Conservation (phyloP, 257 asterid genomes). For the Fraxinus excelsior region DNA sequence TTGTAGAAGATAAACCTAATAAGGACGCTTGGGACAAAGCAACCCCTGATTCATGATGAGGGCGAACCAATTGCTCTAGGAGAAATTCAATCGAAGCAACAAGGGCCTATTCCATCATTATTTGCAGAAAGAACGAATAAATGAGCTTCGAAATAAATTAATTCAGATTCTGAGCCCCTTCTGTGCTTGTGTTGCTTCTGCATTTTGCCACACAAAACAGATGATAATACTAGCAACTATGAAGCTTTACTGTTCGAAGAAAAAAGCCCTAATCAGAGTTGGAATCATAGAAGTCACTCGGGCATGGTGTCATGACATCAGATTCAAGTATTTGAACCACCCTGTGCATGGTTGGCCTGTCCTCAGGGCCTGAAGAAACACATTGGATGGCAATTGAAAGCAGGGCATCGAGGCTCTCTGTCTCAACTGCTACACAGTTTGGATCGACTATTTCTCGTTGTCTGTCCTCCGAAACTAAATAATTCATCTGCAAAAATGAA, state of each 20-base stretch:
- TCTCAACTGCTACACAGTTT: slow-evolving; percentile 72
- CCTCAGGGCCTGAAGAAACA: slow-evolving; percentile 79
- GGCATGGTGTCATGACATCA: slow-evolving; percentile 90
- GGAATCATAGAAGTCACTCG: slow-evolving; percentile 92
- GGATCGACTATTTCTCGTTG: slow-evolving; percentile 81
- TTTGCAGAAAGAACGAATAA: slow-evolving; percentile 58
- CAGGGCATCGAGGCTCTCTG: slow-evolving; percentile 73
- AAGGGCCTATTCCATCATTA: slow-evolving; percentile 29
- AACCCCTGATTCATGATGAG: slow-evolving; percentile 26
- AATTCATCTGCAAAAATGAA: slow-evolving; percentile 62
- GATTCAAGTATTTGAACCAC: slow-evolving; percentile 92
- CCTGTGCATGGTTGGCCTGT: slow-evolving; percentile 92
- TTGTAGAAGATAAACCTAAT: slow-evolving; percentile 18
- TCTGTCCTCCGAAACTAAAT: slow-evolving; percentile 71
- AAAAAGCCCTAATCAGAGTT: slow-evolving; percentile 57
- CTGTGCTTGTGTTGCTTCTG: slow-evolving; percentile 33
- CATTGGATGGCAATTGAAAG: slow-evolving; percentile 83
- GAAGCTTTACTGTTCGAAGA: slow-evolving; percentile 11
- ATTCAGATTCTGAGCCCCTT: slow-evolving; percentile 31
- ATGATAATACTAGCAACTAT: slow-evolving; percentile 19
- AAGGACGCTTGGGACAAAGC: slow-evolving; percentile 18
- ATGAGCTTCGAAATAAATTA: slow-evolving; percentile 26
- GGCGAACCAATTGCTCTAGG: slow-evolving; percentile 28
- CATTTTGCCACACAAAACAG: slow-evolving; percentile 37
- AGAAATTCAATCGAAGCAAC: slow-evolving; percentile 24